Conservation (phyloP, 1,284 basidiomycete species). For the Rhodotorula sp. region DNA sequence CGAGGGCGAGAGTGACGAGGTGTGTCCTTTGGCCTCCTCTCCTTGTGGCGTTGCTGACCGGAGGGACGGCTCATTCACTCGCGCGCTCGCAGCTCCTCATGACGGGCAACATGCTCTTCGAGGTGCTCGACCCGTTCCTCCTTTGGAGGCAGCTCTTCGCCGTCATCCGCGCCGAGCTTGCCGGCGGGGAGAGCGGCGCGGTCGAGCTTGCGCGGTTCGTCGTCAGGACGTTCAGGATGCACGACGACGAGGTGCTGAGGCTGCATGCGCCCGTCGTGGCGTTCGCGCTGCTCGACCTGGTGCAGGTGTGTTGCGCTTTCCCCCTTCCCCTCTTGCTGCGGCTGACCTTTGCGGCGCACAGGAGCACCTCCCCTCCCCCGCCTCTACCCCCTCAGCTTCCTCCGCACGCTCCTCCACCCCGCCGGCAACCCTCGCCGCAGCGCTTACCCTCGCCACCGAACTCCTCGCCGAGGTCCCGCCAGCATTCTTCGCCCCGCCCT, state of each 20-base stretch:
- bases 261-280: conserved; percentile 80
- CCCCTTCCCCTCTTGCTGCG: not conserved
- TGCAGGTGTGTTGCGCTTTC: conserved; percentile 58
- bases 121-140: conserved; percentile 84
- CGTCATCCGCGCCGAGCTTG: conserved; percentile 52
- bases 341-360: not conserved
- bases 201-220: conserved; percentile 54
- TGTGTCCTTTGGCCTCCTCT: conserved; percentile 49
- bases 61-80: not conserved
- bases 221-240: conserved; percentile 54
- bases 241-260: conserved; percentile 57
- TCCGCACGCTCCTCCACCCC: too few species aligned
- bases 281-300: conserved; percentile 63
- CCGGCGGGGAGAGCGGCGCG: conserved; percentile 42
- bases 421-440: not conserved
- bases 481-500: conserved; percentile 19
- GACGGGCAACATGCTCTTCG: conserved; percentile 86
- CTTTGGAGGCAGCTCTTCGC: conserved; percentile 77
- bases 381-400: not conserved
- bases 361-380: not conserved
- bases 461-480: conserved; percentile 33
- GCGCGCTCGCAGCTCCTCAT: conserved; percentile 63
- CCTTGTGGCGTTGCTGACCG: not conserved
- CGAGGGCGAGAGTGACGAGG: conserved; percentile 66
- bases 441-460: conserved; percentile 24